Percentiles rank a stretch among this genome's conserved stretches.
Evolutionary conservation across 768 basidiomycete species (phyloP).

Genomic region (Suillus lakei): DNA sequence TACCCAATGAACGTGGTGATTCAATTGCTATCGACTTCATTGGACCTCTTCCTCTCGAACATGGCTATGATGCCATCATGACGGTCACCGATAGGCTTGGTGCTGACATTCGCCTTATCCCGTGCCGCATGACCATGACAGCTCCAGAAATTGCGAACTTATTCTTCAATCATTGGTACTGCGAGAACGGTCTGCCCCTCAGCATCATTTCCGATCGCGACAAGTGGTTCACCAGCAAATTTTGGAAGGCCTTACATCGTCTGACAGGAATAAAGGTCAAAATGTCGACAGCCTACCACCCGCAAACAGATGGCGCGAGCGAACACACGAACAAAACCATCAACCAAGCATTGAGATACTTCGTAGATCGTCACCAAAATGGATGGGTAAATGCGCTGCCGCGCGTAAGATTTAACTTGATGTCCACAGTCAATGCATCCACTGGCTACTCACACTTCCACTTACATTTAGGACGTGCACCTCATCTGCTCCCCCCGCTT

Average conservation of each 20-base stretch:
- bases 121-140: constrained; percentile 13
- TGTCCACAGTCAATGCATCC: constrained; percentile 17
- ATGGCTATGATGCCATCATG: constrained; percentile 25
- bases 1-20: constrained; percentile 24
- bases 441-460: constrained; percentile 39
- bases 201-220: constrained; percentile 47
- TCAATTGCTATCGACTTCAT: constrained; percentile 34
- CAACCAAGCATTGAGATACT: too few species aligned
- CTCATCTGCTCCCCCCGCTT: constrained; percentile 26
- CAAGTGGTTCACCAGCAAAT: constrained; percentile 43
- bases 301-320: too few species aligned
- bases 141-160: constrained; percentile 22
- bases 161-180: too few species aligned
- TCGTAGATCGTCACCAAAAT: constrained; percentile 17
- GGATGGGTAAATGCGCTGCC: constrained; percentile 19
- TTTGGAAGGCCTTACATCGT: constrained; percentile 42
- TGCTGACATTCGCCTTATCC: constrained; percentile 1
- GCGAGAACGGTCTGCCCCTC: constrained; percentile 41
- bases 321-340: too few species aligned
- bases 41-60: constrained; percentile 33
- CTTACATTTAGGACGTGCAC: constrained; percentile 25
- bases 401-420: constrained; percentile 21
- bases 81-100: constrained; percentile 20
- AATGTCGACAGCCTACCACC: constrained; percentile 47
- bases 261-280: constrained; percentile 33